Base-by-base conservation (phyloP, 2,329 filamentous ascomycete species). In the Phyllosticta citrichinensis region DNA sequence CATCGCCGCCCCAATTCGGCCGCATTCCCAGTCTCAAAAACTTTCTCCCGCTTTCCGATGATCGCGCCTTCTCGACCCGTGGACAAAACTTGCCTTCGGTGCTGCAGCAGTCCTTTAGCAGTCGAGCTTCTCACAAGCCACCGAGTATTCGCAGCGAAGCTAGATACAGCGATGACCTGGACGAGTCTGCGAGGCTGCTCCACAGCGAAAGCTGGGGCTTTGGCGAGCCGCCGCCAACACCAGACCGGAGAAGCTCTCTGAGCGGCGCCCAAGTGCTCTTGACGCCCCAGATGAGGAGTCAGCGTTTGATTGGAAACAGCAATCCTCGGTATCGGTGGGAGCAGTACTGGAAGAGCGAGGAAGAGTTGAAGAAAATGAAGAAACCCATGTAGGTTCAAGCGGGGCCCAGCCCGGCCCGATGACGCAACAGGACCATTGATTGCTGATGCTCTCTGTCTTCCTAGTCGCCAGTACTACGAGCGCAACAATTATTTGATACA, bases 261-360 rank as follows among this genome's bases (percentile, higher is more conserved):
- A 65, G 71, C 58, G 77, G 73, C 17, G 77, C 75, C 0, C 67
- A 68, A 52, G 69, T 77, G 6, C 68, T 81, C 55, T 76, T 78
- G 66, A 79, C 77, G 51, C 85, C 87, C 2, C 84, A 89, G 71
- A 87, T 91, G 81, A 82, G 89, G 64, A 91, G 87, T 69, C 88
- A 91, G 82, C 83, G 90, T 60, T 80, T 97, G 67, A 96, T 97
- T 71, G 93, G 93, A 52, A 89, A 89, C 68, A 90, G 84, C 66
- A 97, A 94, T 71, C 89, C 90, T 19, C 79, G 89, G 63, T 96
- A 96, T 75, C 83, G 83, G 64, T 97, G 91, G 87, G 87, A 91
- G 70, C 82, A 81, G 63, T 97, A 96, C 72, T 96, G 89, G 83
- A 95, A 89, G 73, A 83, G 84, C 0, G 85, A 91, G 30, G 86